Percentiles rank a stretch among this genome's conserved stretches.
These are phyloP conservation scores for Sisymbrium irio DNA, from an alignment of 345 rosid genomes.

Conservation along the genomic window DNA sequence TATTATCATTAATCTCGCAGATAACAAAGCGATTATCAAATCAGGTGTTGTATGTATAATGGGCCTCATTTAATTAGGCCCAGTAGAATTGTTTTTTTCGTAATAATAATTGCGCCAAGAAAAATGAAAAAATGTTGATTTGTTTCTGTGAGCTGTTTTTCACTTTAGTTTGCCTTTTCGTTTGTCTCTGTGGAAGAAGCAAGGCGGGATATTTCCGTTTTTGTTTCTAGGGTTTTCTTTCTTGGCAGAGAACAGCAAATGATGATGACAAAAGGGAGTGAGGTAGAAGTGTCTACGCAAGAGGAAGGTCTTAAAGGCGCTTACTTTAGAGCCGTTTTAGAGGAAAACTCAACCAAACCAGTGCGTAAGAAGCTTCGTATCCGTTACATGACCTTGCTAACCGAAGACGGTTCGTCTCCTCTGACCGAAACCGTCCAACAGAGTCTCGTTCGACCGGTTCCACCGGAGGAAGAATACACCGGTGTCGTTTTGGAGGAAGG, in stretches of 20 bases:
- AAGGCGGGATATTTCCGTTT: too few relatives aligned
- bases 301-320: background rate
- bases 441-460: slow-evolving; percentile 43
- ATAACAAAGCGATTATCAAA: background rate
- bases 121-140: background rate
- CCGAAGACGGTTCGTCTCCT: slow-evolving; percentile 37
- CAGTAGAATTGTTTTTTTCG: background rate
- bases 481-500: slow-evolving; percentile 28
- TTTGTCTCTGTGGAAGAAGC: too few relatives aligned
- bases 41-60: background rate
- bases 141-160: background rate
- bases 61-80: background rate
- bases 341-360: background rate
- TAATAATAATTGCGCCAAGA: background rate
- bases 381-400: slow-evolving; percentile 34
- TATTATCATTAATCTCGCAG: background rate
- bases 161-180: too few relatives aligned
- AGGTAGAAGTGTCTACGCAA: background rate
- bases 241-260: background rate
- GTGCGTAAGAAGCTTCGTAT: background rate
- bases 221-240: background rate
- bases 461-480: slow-evolving; percentile 20
- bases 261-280: background rate
- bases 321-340: background rate
- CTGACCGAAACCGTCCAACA: slow-evolving; percentile 36